A percentile compares a stretch with the other conserved stretches of the same genome.
These are phyloP conservation scores for Polychytrium aggregatum DNA, from an alignment of 192 early-diverging fungal species.

Conservation along the genomic window DNA sequence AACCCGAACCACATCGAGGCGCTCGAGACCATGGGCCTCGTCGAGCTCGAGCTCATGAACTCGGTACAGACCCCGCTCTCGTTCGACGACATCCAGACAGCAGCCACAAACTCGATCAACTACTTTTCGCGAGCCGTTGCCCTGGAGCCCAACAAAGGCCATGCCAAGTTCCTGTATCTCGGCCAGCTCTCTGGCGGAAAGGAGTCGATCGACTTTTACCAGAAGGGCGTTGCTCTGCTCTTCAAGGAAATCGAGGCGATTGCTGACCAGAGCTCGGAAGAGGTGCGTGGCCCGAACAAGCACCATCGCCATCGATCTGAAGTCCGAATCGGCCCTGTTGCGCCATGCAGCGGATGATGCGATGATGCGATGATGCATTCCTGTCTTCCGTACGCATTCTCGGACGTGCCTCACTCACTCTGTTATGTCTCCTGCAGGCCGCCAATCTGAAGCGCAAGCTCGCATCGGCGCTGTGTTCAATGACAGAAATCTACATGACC, in stretches of 20 bases:
- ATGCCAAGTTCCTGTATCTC: constrained; percentile 80
- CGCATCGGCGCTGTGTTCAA: constrained; percentile 77
- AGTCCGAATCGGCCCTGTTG: not conserved
- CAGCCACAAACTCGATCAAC: no score
- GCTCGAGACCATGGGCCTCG: constrained; percentile 58
- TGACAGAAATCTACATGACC: constrained; percentile 95
- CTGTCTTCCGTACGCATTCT: not conserved
- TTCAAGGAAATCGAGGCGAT: constrained; percentile 20
- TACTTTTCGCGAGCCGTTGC: constrained; percentile 59
- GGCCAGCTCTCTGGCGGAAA: constrained; percentile 27
- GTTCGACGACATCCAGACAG: no score
- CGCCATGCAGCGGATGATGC: no score
- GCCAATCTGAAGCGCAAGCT: constrained; percentile 50
- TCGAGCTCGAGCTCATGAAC: constrained; percentile 64
- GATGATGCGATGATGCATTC: no score
- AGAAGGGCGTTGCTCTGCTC: constrained; percentile 24
- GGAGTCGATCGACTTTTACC: constrained; percentile 28
- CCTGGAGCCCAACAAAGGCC: constrained; percentile 54
- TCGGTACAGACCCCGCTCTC: no score
- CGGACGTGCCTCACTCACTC: not conserved
- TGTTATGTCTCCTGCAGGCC: constrained; percentile 8
- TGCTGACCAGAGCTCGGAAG: constrained; percentile 11
- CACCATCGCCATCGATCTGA: not conserved
- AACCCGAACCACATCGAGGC: constrained; percentile 45
- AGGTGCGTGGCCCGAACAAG: constrained; percentile 1